Conservation (phyloP, 2,329 filamentous ascomycete species). For the Hirsutella rhossiliensis region DNA sequence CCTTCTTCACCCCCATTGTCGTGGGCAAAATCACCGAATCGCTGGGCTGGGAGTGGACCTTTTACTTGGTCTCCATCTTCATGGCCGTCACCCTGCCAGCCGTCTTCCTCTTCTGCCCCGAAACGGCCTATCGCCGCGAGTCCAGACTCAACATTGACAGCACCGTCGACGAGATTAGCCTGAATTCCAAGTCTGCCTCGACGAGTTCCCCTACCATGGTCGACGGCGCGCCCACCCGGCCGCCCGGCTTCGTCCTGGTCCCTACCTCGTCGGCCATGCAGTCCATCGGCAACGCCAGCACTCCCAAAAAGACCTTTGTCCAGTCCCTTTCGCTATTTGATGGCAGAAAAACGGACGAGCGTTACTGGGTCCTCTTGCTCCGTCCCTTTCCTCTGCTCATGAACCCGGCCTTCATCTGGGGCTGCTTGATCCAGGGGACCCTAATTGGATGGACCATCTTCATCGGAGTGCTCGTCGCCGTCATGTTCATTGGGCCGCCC, state of each 20-base stretch:
- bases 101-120: constrained; percentile 69
- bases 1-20: constrained; percentile 68
- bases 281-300: constrained; percentile 20
- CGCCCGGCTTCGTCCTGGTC: constrained; percentile 16
- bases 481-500: constrained; percentile 69
- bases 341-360: constrained; percentile 69
- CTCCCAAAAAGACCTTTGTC: constrained; percentile 43
- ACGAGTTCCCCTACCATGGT: background rate
- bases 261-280: constrained; percentile 20
- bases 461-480: constrained; percentile 72
- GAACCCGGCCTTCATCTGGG: constrained; percentile 79
- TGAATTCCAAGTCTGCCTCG: constrained; percentile 1
- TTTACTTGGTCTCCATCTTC: constrained; percentile 83
- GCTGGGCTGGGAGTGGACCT: constrained; percentile 78
- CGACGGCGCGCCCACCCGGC: constrained; percentile 2
- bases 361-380: constrained; percentile 51
- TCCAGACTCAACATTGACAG: constrained; percentile 46
- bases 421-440: constrained; percentile 67
- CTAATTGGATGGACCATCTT: constrained; percentile 95
- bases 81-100: constrained; percentile 55
- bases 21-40: constrained; percentile 72
- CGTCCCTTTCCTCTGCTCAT: constrained; percentile 73
- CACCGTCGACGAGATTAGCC: constrained; percentile 19
- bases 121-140: constrained; percentile 66
- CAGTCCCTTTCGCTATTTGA: constrained; percentile 60